A percentile compares a stretch with the other conserved stretches of the same genome.
phyloP scores from a whole-genome alignment of 1,284 basidiomycete genomes.

The Mixia osmundae region DNA sequence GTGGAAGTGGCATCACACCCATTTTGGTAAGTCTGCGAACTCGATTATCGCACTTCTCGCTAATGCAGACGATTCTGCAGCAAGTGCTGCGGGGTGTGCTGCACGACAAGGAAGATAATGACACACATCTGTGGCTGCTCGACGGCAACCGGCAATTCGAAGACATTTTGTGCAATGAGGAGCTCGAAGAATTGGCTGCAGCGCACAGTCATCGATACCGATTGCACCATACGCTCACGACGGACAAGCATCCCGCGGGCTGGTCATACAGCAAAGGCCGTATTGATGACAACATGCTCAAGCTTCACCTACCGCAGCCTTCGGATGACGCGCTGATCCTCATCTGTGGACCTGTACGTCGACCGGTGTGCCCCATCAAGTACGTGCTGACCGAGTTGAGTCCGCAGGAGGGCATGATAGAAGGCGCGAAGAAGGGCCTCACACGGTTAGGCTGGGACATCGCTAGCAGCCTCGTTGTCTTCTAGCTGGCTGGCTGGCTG shows the following conservation, averaged over 20 bases:
- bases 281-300: constrained; percentile 26
- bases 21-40: constrained; percentile 2
- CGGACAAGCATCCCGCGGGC: no score
- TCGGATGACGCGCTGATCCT: constrained; percentile 15
- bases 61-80: constrained; percentile 14
- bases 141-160: constrained; percentile 31
- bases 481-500: no score
- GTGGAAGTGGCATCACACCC: constrained; percentile 28
- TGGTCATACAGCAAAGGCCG: constrained; percentile 30
- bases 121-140: constrained; percentile 31
- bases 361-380: no score
- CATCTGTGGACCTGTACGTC: constrained; percentile 4
- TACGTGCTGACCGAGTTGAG: no score
- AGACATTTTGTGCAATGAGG: constrained; percentile 33
- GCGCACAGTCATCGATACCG: constrained; percentile 25
- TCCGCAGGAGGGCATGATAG: no score
- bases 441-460: no score
- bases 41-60: neutral
- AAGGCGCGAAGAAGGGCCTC: no score
- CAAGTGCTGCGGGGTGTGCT: constrained; percentile 32
- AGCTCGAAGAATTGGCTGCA: constrained; percentile 28
- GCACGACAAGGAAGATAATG: constrained; percentile 23
- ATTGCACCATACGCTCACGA: constrained; percentile 30
- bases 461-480: no score
- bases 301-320: constrained; percentile 25